A percentile compares a stretch with the other conserved stretches of the same genome.
These are phyloP conservation scores for Helenozyma baotianmanensis DNA, from an alignment of 805 yeast species.

Conservation along the genomic window DNA sequence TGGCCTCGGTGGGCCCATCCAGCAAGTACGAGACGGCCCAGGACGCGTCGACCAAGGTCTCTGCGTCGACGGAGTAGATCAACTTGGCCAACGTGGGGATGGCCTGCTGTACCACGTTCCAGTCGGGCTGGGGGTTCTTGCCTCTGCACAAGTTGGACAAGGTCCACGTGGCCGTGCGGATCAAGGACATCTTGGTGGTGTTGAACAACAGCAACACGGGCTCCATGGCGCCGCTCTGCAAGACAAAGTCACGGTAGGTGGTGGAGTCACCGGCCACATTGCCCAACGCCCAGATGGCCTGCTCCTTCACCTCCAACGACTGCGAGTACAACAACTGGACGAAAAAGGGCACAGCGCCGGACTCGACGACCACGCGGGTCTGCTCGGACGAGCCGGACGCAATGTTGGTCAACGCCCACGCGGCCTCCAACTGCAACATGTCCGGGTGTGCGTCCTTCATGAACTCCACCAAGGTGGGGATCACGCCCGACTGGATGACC, in stretches of 20 bases:
- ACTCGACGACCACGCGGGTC: slow-evolving; percentile 84
- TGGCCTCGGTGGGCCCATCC: slow-evolving; percentile 89
- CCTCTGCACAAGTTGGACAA: slow-evolving; percentile 95
- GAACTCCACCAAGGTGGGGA: slow-evolving; percentile 83
- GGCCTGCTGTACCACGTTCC: slow-evolving; percentile 82
- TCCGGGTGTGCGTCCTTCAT: slow-evolving; percentile 73
- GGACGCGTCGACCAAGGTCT: slow-evolving; percentile 94
- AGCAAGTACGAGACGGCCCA: slow-evolving; percentile 96
- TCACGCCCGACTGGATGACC: slow-evolving; percentile 90
- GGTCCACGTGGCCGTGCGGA: slow-evolving; percentile 98
- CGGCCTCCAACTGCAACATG: slow-evolving; percentile 92
- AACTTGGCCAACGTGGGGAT: slow-evolving; percentile 89
- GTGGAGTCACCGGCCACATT: slow-evolving; percentile 98
- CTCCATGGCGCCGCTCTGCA: slow-evolving; percentile 80
- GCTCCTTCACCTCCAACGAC: slow-evolving; percentile 91
- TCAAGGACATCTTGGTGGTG: slow-evolving; percentile 79
- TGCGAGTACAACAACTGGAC: slow-evolving; percentile 76
- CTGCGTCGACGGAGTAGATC: slow-evolving; percentile 85
- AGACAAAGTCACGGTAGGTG: slow-evolving; percentile 81
- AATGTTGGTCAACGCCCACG: slow-evolving; percentile 99
- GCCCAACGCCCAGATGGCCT: slow-evolving; percentile 99
- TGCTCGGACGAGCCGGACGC: slow-evolving; percentile 92
- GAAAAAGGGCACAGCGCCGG: slow-evolving; percentile 90
- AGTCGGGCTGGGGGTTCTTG: slow-evolving; percentile 92
- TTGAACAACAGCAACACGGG: slow-evolving; percentile 79